Conservation (phyloP, 1,284 basidiomycete species). For the Fomitopsis palustris region DNA sequence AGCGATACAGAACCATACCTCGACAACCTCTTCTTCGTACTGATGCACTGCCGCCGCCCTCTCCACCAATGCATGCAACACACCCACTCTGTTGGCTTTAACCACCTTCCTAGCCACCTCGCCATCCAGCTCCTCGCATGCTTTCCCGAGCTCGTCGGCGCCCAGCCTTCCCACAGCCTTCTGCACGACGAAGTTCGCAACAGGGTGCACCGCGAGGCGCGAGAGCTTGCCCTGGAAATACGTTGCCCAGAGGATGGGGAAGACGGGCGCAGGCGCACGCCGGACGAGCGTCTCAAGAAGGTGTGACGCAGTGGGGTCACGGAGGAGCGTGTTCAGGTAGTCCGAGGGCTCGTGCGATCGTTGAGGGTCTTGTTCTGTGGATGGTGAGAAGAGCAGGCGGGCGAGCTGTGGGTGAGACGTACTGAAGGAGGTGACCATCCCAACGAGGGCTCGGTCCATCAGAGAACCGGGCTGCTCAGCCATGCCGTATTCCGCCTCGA, state of each 20-base stretch:
- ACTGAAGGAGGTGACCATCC: slow-evolving; percentile 48
- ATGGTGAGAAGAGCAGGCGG: neutral
- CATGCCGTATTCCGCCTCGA: slow-evolving; percentile 67
- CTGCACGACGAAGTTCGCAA: slow-evolving; percentile 89
- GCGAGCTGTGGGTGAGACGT: neutral
- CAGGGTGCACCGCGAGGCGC: slow-evolving; percentile 78
- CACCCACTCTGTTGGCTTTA: slow-evolving; percentile 55
- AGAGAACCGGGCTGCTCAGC: slow-evolving; percentile 65
- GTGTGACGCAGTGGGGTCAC: slow-evolving; percentile 85
- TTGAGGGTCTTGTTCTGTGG: slow-evolving; percentile 34
- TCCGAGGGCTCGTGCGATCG: slow-evolving; percentile 53
- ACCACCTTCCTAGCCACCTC: slow-evolving; percentile 45
- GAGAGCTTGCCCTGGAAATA: slow-evolving; percentile 76
- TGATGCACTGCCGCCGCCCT: slow-evolving; percentile 48
- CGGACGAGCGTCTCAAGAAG: slow-evolving; percentile 76
- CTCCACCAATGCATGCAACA: slow-evolving; percentile 73
- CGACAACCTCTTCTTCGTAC: slow-evolving; percentile 39
- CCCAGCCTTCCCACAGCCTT: slow-evolving; percentile 66
- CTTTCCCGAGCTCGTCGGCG: slow-evolving; percentile 50
- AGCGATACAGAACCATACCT: slow-evolving; percentile 36
- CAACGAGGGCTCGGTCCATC: slow-evolving; percentile 79
- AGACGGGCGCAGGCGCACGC: slow-evolving; percentile 59
- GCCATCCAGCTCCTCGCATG: slow-evolving; percentile 55
- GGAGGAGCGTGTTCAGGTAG: slow-evolving; percentile 74
- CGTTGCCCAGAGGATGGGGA: slow-evolving; percentile 66